Percentiles rank a stretch among this genome's conserved stretches.
phyloP scores from a whole-genome alignment of 164 flowering plant species.

The Umbilicus rupestris region DNA sequence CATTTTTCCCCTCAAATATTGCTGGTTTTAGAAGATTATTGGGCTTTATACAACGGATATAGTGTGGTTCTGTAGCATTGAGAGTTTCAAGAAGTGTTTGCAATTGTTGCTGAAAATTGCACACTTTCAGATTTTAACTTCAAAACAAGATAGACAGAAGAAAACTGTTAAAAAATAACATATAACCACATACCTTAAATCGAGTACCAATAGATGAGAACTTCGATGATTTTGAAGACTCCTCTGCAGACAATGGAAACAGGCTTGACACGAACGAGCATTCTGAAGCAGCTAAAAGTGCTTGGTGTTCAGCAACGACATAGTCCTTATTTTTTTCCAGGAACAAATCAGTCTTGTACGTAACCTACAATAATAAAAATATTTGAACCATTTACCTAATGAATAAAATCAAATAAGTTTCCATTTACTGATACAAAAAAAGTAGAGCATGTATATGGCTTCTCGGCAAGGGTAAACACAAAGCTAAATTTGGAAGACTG shows the following conservation, averaged over 20 bases:
- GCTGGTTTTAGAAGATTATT: conserved; percentile 47
- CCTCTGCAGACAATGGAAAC: conserved; percentile 43
- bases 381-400: background rate
- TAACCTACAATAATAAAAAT: conserved; percentile 23
- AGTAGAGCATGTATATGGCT: background rate
- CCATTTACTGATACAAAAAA: background rate
- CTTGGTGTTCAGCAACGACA: conserved; percentile 51
- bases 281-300: conserved; percentile 32
- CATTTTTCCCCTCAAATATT: conserved; percentile 39
- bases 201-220: conserved; percentile 52
- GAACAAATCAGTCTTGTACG: conserved; percentile 42
- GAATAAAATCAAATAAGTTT: background rate
- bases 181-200: conserved; percentile 29
- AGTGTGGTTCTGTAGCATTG: conserved; percentile 52
- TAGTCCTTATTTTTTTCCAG: conserved; percentile 56
- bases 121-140: background rate
- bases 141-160: background rate
- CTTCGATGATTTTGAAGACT: conserved; percentile 42
- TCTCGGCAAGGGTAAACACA: background rate
- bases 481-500: background rate
- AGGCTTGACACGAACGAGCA: conserved; percentile 39
- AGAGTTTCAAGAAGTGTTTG: conserved; percentile 44
- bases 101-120: conserved; percentile 36
- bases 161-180: background rate
- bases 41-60: conserved; percentile 52